Evolutionary conservation across 768 basidiomycete genomes (phyloP).

Genomic region (Cyclocybe aegerita): DNA sequence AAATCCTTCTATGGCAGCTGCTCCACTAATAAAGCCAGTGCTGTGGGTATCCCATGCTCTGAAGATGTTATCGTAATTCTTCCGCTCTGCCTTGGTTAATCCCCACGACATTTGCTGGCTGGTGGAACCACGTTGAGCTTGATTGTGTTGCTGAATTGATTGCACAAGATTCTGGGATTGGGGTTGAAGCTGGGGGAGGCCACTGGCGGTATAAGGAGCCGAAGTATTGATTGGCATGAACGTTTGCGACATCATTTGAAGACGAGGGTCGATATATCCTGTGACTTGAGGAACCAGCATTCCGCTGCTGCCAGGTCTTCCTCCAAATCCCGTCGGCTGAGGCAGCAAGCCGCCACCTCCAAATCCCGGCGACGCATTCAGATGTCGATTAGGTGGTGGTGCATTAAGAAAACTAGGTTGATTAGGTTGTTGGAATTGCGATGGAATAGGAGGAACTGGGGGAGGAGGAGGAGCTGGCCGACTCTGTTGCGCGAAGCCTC

Average conservation of each 20-base stretch:
- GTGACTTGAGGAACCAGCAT: slow-evolving; percentile 70
- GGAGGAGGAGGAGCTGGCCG: slow-evolving; percentile 48
- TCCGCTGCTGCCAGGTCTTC: slow-evolving; percentile 32
- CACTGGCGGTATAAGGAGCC: slow-evolving; percentile 57
- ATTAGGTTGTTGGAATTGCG: slow-evolving; percentile 57
- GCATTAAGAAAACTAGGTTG: slow-evolving; percentile 41
- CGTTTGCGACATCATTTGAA: slow-evolving; percentile 86
- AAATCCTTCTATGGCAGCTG: slow-evolving; percentile 88
- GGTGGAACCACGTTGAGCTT: slow-evolving; percentile 63
- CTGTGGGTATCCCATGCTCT: slow-evolving; percentile 88
- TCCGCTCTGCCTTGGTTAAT: slow-evolving; percentile 86
- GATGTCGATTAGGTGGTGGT: slow-evolving; percentile 47
- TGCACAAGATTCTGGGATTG: slow-evolving; percentile 75
- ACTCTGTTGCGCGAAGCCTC: slow-evolving; percentile 41
- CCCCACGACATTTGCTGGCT: slow-evolving; percentile 83
- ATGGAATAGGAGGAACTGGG: slow-evolving; percentile 57
- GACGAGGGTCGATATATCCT: slow-evolving; percentile 78
- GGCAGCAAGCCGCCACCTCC: slow-evolving; percentile 41
- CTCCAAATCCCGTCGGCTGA: slow-evolving; percentile 62
- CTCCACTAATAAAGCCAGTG: slow-evolving; percentile 84
- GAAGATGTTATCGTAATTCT: slow-evolving; percentile 95
- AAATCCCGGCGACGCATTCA: slow-evolving; percentile 56
- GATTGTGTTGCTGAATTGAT: slow-evolving; percentile 86
- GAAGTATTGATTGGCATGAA: slow-evolving; percentile 83
- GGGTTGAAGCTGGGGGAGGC: slow-evolving; percentile 64